A percentile compares a stretch with the other conserved stretches of the same genome.
phyloP scores from a whole-genome alignment of 345 rosid species.

The Excoecaria agallocha region DNA sequence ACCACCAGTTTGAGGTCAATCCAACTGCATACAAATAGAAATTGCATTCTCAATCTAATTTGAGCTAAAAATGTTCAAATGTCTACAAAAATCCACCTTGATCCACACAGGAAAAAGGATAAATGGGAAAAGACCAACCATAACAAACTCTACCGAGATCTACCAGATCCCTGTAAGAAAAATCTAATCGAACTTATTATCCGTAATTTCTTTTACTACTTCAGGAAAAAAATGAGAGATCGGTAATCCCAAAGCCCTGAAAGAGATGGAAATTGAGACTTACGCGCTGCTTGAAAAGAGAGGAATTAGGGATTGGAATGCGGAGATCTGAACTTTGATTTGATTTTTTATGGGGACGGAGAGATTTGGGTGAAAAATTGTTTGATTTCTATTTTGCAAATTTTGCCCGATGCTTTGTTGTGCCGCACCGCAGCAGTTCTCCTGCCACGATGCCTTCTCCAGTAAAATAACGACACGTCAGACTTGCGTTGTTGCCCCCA shows the following conservation, averaged over 20 bases:
- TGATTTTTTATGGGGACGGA: not conserved
- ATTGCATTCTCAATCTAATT: not conserved
- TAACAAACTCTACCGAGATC: too few species aligned
- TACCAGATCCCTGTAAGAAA: too few species aligned
- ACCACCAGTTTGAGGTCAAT: not conserved
- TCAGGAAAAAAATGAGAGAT: too few species aligned
- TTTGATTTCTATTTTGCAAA: not conserved
- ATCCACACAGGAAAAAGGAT: too few species aligned
- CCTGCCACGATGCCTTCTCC: not conserved
- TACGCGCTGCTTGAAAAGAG: not conserved
- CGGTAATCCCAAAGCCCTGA: too few species aligned
- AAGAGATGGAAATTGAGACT: too few species aligned
- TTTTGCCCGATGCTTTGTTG: not conserved
- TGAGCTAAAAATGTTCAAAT: not conserved
- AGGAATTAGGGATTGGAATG: not conserved
- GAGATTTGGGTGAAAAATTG: not conserved
- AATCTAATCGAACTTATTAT: too few species aligned
- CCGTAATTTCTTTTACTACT: too few species aligned
- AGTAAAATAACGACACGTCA: not conserved
- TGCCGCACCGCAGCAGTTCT: not conserved
- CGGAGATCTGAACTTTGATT: not conserved
- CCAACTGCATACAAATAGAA: not conserved
- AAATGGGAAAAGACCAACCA: too few species aligned
- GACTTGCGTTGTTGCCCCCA: not conserved
- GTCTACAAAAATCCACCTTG: too few species aligned